Base-by-base conservation (phyloP, 495 filamentous ascomycete genomes). In the Peziza echinospora region DNA sequence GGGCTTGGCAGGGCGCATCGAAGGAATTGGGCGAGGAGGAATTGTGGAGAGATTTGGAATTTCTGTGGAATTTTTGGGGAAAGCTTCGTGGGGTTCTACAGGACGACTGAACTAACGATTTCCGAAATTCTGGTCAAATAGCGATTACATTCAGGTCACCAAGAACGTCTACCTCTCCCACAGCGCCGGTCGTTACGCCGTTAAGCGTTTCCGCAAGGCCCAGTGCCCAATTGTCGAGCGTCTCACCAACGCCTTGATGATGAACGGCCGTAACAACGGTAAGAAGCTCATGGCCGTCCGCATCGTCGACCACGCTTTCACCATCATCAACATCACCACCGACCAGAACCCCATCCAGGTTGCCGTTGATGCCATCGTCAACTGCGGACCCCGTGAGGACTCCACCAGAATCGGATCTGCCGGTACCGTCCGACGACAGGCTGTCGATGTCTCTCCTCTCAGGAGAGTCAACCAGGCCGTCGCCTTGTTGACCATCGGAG, bases 231-330 rank as follows among this genome's bases (percentile, higher is more conserved):
- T 99, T 76, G 93, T 99, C 60, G 89, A 99, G 81, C 87, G 89
- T 65, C 79, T 99, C 51, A 96, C 91, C 71, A 99, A 99, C 77
- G 96, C 89, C 22, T 77, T 99, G 58, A 99, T 99, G 89, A 96
- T 96, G 91, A 93, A 99, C 76, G 89, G 89, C 64, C 91, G 89
- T 69, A 99, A 99, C 79, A 96, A 92, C 82, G 89, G 89, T 70
- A 99, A 99, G 80, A 99, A 99, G 83, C 79, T 96, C 54, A 92
- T 91, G 84, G 91, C 89, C 63, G 85, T 94, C 66, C 85, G 89
- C 67, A 99, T 99, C 53, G 87, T 99, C 61, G 86, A 87, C 51
- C 89, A 99, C 71, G 68, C 87, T 58, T 99, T 99, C 68, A 91
- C 94, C 72, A 96, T 99, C 64, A 86, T 99, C 69, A 85, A 96